phyloP scores from a whole-genome alignment of 441 rosid genomes.

The Croton laevigatus region DNA sequence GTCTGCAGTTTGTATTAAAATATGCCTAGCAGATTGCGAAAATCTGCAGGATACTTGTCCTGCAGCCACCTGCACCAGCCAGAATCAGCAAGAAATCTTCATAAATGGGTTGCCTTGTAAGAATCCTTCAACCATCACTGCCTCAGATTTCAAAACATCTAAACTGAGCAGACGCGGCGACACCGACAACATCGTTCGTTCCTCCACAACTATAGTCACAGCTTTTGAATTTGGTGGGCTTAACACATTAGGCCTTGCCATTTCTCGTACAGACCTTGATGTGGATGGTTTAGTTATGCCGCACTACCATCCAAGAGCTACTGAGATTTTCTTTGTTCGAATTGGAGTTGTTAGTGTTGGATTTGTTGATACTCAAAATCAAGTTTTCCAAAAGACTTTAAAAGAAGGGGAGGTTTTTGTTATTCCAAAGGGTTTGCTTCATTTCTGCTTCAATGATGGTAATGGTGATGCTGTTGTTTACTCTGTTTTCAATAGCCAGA shows the following conservation, averaged over 20 bases:
- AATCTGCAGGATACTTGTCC: constrained; percentile 75
- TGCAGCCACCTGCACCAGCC: constrained; percentile 26
- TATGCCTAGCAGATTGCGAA: constrained; percentile 39
- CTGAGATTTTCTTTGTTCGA: constrained; percentile 57
- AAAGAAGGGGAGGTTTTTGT: constrained; percentile 63
- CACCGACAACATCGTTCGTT: constrained; percentile 52
- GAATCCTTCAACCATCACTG: constrained; percentile 38
- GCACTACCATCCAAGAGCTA: constrained; percentile 79
- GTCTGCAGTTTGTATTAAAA: constrained; percentile 20
- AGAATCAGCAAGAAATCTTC: constrained; percentile 37
- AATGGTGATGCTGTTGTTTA: constrained; percentile 41
- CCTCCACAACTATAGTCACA: constrained; percentile 43
- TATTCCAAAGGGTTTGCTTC: constrained; percentile 69
- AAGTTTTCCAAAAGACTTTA: constrained; percentile 43
- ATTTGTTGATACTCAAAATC: constrained; percentile 52
- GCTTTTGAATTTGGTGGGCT: constrained; percentile 77
- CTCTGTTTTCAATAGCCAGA: constrained; percentile 77
- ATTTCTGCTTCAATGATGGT: constrained; percentile 59
- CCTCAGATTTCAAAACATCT: constrained; percentile 69
- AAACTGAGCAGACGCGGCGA: constrained; percentile 47
- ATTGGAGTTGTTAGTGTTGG: constrained; percentile 65
- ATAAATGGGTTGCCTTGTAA: constrained; percentile 87
- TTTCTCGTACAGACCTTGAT: constrained; percentile 64
- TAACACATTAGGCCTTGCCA: constrained; percentile 75
- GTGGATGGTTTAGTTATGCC: constrained; percentile 50